These are phyloP conservation scores for Ceratocystis lukuohia DNA, from an alignment of 2,329 filamentous ascomycete species.

Conservation along the genomic window DNA sequence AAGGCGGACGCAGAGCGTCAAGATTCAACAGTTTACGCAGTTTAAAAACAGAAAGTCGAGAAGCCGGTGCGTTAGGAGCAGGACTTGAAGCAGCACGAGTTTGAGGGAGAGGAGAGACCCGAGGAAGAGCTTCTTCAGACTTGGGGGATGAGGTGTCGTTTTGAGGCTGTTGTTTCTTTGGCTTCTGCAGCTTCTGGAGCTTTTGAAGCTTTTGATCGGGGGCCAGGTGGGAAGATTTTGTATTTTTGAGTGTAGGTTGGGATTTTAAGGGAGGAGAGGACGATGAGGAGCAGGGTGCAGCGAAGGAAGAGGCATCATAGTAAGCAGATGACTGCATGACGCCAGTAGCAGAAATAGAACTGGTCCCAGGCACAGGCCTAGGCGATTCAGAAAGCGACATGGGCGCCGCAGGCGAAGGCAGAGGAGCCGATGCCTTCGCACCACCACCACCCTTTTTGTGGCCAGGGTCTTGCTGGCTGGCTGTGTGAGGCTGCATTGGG, in stretches of 20 bases:
- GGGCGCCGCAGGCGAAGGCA: constrained; percentile 1
- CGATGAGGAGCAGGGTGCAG: constrained; percentile 8
- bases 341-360: constrained; percentile 15
- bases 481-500: constrained; percentile 14
- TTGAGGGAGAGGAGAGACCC: background rate
- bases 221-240: background rate
- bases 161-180: constrained; percentile 2
- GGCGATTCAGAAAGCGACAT: constrained; percentile 1
- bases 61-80: background rate
- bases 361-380: constrained; percentile 2
- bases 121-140: background rate
- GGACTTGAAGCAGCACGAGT: background rate
- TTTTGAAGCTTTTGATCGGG: constrained; percentile 6
- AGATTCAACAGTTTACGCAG: constrained; percentile 16
- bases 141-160: background rate
- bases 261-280: background rate
- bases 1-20: constrained; percentile 13
- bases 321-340: constrained; percentile 11
- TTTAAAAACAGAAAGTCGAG: constrained; percentile 16
- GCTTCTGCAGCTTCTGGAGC: background rate
- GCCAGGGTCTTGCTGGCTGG: constrained; percentile 10
- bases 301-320: background rate
- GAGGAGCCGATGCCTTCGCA: constrained; percentile 1
- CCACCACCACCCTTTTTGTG: constrained; percentile 8
- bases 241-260: constrained; percentile 2